A percentile compares a stretch with the other conserved stretches of the same genome.
Conservation (phyloP, 1,139 yeast genomes). For the Yamadazyma songkhlaensis region DNA sequence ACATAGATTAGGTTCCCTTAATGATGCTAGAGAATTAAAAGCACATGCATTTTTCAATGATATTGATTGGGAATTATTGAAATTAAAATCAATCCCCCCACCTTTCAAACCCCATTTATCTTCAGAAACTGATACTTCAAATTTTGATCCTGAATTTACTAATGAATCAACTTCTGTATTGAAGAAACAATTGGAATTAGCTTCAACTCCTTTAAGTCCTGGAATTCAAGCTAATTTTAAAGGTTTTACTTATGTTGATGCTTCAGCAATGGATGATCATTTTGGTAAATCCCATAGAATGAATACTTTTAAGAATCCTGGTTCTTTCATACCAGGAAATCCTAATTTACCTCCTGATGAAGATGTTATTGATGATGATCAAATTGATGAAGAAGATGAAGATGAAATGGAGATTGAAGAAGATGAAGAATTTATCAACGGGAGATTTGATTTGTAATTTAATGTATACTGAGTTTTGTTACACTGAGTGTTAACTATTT, state of each 20-base stretch:
- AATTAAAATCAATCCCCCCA: slow-evolving; percentile 86
- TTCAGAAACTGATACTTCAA: slow-evolving; percentile 90
- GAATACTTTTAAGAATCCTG: slow-evolving; percentile 54
- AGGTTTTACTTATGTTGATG: slow-evolving; percentile 95
- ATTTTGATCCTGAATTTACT: slow-evolving; percentile 96
- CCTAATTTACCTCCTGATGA: slow-evolving; percentile 80
- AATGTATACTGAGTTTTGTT: neutral
- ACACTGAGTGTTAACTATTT: too few species aligned
- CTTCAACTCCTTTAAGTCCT: slow-evolving; percentile 83
- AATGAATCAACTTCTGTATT: slow-evolving; percentile 82
- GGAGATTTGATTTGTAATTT: slow-evolving; percentile 72
- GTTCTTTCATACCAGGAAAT: slow-evolving; percentile 74
- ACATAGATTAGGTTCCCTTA: slow-evolving; percentile 86
- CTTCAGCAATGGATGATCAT: slow-evolving; percentile 87
- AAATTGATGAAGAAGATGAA: slow-evolving; percentile 54
- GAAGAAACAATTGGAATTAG: slow-evolving; percentile 63
- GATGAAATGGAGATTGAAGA: slow-evolving; percentile 53
- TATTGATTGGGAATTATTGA: slow-evolving; percentile 81
- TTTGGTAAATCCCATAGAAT: slow-evolving; percentile 49
- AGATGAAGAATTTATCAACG: slow-evolving; percentile 81
- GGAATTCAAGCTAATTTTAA: slow-evolving; percentile 94
- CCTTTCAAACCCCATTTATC: slow-evolving; percentile 94
- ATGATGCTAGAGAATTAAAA: slow-evolving; percentile 88
- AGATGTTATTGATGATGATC: slow-evolving; percentile 76
- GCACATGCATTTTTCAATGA: slow-evolving; percentile 91